These are phyloP conservation scores for Suillus tomentosus DNA, from an alignment of 768 basidiomycete genomes.

Conservation along the genomic window DNA sequence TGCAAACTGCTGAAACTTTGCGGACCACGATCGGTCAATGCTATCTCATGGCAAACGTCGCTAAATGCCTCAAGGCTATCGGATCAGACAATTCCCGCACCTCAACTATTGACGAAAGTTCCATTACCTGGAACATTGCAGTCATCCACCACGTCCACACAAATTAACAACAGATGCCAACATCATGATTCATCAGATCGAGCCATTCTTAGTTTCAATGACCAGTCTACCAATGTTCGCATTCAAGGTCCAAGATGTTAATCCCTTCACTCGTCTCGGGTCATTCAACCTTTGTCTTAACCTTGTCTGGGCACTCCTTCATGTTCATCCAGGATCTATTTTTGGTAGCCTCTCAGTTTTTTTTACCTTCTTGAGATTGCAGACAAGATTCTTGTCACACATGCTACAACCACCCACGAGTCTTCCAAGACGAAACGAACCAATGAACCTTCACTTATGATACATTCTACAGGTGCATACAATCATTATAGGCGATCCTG, in stretches of 20 bases:
- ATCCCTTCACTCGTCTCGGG: slow-evolving; percentile 22
- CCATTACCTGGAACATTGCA: neutral
- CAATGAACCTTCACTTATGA: no score
- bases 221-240: slow-evolving; percentile 26
- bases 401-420: slow-evolving; percentile 20
- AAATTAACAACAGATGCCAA: neutral
- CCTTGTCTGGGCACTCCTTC: slow-evolving; percentile 34
- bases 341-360: slow-evolving; percentile 27
- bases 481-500: no score
- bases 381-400: slow-evolving; percentile 23
- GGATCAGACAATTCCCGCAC: neutral
- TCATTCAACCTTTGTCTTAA: slow-evolving; percentile 34
- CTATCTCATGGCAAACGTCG: neutral
- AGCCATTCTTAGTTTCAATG: slow-evolving; percentile 30
- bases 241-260: slow-evolving; percentile 25
- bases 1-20: neutral
- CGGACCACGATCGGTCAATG: neutral
- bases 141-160: neutral
- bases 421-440: neutral
- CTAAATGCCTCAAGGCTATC: neutral
- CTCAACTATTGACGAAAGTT: neutral
- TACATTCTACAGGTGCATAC: no score
- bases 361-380: slow-evolving; percentile 29
- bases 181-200: slow-evolving; percentile 12
- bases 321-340: slow-evolving; percentile 32